Conservation (phyloP, 345 rosid genomes). For the Acer yangbiense region DNA sequence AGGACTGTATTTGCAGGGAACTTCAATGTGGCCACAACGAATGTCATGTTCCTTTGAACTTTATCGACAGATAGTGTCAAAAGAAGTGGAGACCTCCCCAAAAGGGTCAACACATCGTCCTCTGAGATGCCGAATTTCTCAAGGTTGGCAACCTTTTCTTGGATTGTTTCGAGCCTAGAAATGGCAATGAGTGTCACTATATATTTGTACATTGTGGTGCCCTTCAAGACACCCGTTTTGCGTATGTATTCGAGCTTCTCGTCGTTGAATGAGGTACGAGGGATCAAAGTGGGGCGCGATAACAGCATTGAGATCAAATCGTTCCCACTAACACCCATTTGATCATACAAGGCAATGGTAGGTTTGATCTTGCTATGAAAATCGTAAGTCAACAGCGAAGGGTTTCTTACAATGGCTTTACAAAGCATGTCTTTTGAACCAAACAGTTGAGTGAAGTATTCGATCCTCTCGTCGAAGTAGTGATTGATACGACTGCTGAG, state of each 20-base stretch:
- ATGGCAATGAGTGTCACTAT: conserved; percentile 63
- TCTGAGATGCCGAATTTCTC: conserved; percentile 75
- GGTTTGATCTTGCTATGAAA: conserved; percentile 59
- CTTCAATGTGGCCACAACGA: conserved; percentile 62
- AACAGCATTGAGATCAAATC: conserved; percentile 64
- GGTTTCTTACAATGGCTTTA: conserved; percentile 70
- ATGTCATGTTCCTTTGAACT: conserved; percentile 91
- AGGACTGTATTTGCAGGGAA: conserved; percentile 54
- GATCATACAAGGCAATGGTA: conserved; percentile 53
- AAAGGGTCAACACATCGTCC: conserved; percentile 61
- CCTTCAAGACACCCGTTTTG: conserved; percentile 52
- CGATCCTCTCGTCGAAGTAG: conserved; percentile 66
- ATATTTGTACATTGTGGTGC: conserved; percentile 74
- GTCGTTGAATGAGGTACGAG: conserved; percentile 57
- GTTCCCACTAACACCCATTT: conserved; percentile 47
- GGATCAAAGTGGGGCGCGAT: conserved; percentile 71
- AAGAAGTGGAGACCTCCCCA: conserved; percentile 57
- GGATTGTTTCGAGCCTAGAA: conserved; percentile 67
- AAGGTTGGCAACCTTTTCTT: conserved; percentile 64
- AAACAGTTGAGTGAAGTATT: conserved; percentile 49
- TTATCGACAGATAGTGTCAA: conserved; percentile 72
- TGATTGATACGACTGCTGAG: conserved; percentile 56
- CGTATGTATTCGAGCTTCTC: conserved; percentile 67
- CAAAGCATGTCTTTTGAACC: conserved; percentile 63
- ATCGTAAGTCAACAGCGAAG: conserved; percentile 75